Base-by-base conservation (phyloP, 768 basidiomycete species). In the Phanerochaete carnosa region DNA sequence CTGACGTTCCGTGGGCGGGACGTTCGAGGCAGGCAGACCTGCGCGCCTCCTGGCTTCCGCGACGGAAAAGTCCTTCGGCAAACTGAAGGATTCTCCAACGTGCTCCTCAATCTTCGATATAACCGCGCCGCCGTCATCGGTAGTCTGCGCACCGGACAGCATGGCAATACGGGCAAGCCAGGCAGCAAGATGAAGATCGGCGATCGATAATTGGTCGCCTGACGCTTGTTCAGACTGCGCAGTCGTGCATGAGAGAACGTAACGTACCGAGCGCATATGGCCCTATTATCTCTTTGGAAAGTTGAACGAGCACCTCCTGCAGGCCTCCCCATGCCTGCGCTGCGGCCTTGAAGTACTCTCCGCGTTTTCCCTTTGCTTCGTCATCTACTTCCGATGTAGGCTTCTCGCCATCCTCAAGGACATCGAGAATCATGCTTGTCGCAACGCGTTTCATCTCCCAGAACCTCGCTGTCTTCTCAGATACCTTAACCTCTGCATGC, bases 171-270 rank as follows among this genome's bases (percentile, higher is more conserved):
- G 80, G 11, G 83, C 74, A 32, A 94, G 69, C 92, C 91, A 95
- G 28, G 84, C 85, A 9, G 84, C 86, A 22, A 94, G 80, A 68
- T 94, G 92, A 58, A 94, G 75, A 69, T 95, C 94, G 15, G 88
- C 90, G 50, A 92, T 74, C 6, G 88, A 92, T 66, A 93, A 71
- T 64, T 95, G 92, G 67, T 95, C 92, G 19, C 93, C 93, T 90
- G 43, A 15, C 37, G 29, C n/a, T 37, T 26, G 45, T 23, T 23
- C 13, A 19, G 45, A 52, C 26, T 43, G 39, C 28, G 45, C 32
- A 51, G 22, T 13, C 22, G 59, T 52, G 16, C 16, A 43, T 56
- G 53, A n/a, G 13, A 15, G 30, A 49, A 33, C 43, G 22, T 11
- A 43, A n/a, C 81, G 54, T 68, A 89, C 89, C 90, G 25, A 89